Conservation (phyloP, 768 basidiomycete species). For the Coprinellus aureogranulatus region DNA sequence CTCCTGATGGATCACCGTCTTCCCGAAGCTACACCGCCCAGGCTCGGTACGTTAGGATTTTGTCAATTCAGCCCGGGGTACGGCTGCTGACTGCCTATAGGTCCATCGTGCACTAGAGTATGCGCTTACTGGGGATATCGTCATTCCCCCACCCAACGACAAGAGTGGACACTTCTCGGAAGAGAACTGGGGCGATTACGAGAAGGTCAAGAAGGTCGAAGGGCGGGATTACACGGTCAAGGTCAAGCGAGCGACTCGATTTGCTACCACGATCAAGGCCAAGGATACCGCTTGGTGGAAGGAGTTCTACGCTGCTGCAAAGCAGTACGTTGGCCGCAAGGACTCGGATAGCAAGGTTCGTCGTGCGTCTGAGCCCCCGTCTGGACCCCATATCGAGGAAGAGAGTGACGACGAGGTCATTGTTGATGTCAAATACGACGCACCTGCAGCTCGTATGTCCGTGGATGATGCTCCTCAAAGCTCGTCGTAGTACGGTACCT, state of each 20-base stretch:
- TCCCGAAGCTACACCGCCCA: no score
- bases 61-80: no score
- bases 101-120: background rate
- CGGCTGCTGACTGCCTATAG: no score
- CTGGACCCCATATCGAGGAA: background rate
- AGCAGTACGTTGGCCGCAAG: background rate
- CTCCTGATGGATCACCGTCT: no score
- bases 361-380: background rate
- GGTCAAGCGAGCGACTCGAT: background rate
- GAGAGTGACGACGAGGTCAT: background rate
- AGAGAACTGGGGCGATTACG: background rate
- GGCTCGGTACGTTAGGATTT: no score
- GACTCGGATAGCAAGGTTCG: background rate
- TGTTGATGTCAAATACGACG: background rate
- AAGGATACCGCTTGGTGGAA: background rate
- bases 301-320: background rate
- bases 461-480: no score
- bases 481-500: no score
- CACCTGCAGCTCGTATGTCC: no score
- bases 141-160: background rate
- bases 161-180: background rate
- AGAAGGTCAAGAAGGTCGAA: background rate
- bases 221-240: background rate
- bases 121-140: background rate
- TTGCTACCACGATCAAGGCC: background rate